phyloP scores from a whole-genome alignment of 805 yeast genomes.

The Lachancea mirantina region DNA sequence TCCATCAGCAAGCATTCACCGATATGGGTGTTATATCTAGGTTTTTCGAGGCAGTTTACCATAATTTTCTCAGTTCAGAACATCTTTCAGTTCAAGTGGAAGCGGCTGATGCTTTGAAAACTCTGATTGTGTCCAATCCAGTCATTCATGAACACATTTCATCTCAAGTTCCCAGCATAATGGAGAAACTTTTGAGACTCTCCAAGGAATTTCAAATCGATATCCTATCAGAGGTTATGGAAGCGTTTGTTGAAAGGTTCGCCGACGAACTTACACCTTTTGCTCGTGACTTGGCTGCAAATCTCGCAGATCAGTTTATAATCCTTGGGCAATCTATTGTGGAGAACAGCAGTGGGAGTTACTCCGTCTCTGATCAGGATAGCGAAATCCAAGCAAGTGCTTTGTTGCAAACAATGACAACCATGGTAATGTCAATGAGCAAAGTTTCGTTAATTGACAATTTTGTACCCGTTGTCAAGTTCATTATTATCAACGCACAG shows the following conservation, averaged over 20 bases:
- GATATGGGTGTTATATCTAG: constrained; percentile 35
- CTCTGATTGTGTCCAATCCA: constrained; percentile 59
- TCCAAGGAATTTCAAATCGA: constrained; percentile 83
- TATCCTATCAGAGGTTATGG: constrained; percentile 83
- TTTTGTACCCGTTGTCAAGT: constrained; percentile 51
- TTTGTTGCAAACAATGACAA: constrained; percentile 60
- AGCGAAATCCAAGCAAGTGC: constrained; percentile 66
- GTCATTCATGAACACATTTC: constrained; percentile 62
- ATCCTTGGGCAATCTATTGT: constrained; percentile 49
- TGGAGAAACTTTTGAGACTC: constrained; percentile 69
- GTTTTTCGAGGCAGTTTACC: constrained; percentile 36
- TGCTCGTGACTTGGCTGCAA: constrained; percentile 57
- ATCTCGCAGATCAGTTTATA: constrained; percentile 55
- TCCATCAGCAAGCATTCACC: constrained; percentile 29
- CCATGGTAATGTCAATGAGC: constrained; percentile 64
- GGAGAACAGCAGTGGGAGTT: constrained; percentile 36
- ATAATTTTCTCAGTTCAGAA: constrained; percentile 37
- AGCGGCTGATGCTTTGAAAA: constrained; percentile 82
- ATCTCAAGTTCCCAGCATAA: constrained; percentile 66
- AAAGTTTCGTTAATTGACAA: constrained; percentile 46
- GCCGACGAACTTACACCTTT: constrained; percentile 85
- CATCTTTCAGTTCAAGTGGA: constrained; percentile 72
- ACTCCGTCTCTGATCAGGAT: constrained; percentile 41
- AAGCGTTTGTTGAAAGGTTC: constrained; percentile 85
- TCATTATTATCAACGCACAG: constrained; percentile 51